These are phyloP conservation scores for Trichoderma hamatum DNA, from an alignment of 2,329 filamentous ascomycete species.

Conservation along the genomic window DNA sequence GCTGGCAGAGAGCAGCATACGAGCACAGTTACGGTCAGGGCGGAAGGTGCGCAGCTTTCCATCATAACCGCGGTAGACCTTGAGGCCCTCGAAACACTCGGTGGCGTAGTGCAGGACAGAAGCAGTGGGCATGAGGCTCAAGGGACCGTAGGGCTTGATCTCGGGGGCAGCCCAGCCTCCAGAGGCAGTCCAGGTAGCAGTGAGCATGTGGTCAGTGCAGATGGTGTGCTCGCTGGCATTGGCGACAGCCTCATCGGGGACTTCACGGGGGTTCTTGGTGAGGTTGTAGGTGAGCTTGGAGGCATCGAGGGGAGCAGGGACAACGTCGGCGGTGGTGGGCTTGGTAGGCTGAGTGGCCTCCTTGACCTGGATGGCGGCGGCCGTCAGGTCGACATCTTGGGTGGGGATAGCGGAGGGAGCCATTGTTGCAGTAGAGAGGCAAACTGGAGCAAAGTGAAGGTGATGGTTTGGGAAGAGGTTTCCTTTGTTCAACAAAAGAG, in stretches of 20 bases:
- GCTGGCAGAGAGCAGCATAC: constrained; percentile 61
- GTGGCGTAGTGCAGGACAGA: constrained; percentile 86
- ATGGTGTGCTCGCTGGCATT: constrained; percentile 55
- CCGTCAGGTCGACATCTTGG: constrained; percentile 56
- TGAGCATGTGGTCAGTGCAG: constrained; percentile 88
- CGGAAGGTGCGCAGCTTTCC: constrained; percentile 76
- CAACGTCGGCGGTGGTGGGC: constrained; percentile 40
- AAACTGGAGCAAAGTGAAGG: not conserved
- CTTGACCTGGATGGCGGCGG: constrained; percentile 56
- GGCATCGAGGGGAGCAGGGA: constrained; percentile 62
- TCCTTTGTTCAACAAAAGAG: not conserved
- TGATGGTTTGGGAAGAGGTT: not conserved
- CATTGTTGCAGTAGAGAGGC: constrained; percentile 42
- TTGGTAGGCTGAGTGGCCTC: constrained; percentile 42
- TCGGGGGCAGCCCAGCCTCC: constrained; percentile 74
- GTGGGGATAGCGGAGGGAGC: constrained; percentile 52
- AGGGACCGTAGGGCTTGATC: constrained; percentile 75
- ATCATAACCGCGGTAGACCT: constrained; percentile 79
- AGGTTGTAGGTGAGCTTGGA: constrained; percentile 62
- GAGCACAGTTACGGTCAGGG: constrained; percentile 70
- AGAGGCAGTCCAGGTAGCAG: constrained; percentile 65
- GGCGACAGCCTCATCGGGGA: constrained; percentile 55
- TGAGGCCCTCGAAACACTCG: constrained; percentile 85
- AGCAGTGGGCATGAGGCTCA: constrained; percentile 78
- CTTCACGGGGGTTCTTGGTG: constrained; percentile 53